Conservation (phyloP, 1,284 basidiomycete genomes). For the Apiotrichum laibachii region DNA sequence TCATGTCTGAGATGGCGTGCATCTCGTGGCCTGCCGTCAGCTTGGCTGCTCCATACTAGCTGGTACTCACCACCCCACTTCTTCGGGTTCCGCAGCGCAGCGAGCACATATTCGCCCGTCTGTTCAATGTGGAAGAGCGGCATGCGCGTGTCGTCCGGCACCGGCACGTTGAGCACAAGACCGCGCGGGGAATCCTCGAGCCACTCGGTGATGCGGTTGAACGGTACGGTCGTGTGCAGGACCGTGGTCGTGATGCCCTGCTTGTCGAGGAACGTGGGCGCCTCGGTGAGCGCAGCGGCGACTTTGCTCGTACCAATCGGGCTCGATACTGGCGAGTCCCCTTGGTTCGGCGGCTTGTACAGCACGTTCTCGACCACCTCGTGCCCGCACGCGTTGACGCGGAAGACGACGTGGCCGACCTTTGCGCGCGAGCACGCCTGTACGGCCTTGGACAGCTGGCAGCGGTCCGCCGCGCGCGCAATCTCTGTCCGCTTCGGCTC, state of each 20-base stretch:
- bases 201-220: conserved; percentile 16
- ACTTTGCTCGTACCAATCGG: background rate
- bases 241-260: conserved; percentile 28
- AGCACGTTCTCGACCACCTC: conserved; percentile 20
- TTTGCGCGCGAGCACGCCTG: conserved; percentile 19
- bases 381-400: conserved; percentile 22
- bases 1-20: conserved; percentile 26
- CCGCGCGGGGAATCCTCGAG: conserved; percentile 11
- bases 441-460: conserved; percentile 19
- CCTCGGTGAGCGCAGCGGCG: conserved; percentile 8
- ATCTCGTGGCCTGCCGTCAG: conserved; percentile 32
- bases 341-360: conserved; percentile 2
- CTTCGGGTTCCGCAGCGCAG: conserved; percentile 31
- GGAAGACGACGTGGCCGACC: conserved; percentile 21
- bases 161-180: conserved; percentile 26
- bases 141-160: conserved; percentile 31
- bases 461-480: conserved; percentile 18
- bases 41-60: background rate
- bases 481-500: conserved; percentile 22
- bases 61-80: conserved; percentile 33
- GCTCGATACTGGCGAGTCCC: background rate
- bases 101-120: conserved; percentile 38
- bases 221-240: conserved; percentile 26
- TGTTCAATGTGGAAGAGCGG: conserved; percentile 36
- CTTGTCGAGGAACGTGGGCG: conserved; percentile 29